These are phyloP conservation scores for Trichocladium antarcticum DNA, from an alignment of 495 filamentous ascomycete genomes.

Conservation along the genomic window DNA sequence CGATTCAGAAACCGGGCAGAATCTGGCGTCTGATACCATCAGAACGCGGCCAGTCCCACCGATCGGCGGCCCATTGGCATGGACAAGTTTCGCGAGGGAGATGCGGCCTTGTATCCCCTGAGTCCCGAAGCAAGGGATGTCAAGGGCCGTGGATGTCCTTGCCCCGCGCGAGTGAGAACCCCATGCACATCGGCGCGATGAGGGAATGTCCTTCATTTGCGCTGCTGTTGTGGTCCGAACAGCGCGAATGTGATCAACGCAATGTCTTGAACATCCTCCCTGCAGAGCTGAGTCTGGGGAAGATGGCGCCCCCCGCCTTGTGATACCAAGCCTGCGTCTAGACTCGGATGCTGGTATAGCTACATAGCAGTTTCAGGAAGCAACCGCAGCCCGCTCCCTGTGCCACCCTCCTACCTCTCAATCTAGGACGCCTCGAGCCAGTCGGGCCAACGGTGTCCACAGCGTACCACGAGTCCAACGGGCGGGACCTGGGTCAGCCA, in stretches of 20 bases:
- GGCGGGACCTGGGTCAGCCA: not conserved
- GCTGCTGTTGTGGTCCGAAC: conserved; percentile 4
- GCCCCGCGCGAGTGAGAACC: not conserved
- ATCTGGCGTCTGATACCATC: conserved; percentile 18
- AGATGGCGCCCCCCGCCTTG: not conserved
- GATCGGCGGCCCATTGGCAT: not conserved
- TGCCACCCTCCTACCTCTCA: not conserved
- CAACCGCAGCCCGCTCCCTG: not conserved
- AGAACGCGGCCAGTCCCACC: not conserved
- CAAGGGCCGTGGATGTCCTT: not conserved
- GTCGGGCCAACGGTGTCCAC: not conserved
- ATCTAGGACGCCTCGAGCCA: not conserved
- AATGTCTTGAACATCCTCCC: conserved; percentile 4
- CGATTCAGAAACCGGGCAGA: conserved; percentile 8
- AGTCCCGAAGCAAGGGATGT: not conserved
- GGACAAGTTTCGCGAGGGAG: not conserved
- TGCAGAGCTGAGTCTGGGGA: not conserved
- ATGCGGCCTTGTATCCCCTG: not conserved
- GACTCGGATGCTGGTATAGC: not conserved
- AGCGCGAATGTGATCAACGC: not conserved
- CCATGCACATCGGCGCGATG: not conserved
- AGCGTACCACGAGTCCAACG: not conserved
- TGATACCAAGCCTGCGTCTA: conserved; percentile 4
- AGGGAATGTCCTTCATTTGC: conserved; percentile 11
- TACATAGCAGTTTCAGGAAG: not conserved